Evolutionary conservation across 2,329 filamentous ascomycete species (phyloP).

Genomic region (Microcyclosporella mali): DNA sequence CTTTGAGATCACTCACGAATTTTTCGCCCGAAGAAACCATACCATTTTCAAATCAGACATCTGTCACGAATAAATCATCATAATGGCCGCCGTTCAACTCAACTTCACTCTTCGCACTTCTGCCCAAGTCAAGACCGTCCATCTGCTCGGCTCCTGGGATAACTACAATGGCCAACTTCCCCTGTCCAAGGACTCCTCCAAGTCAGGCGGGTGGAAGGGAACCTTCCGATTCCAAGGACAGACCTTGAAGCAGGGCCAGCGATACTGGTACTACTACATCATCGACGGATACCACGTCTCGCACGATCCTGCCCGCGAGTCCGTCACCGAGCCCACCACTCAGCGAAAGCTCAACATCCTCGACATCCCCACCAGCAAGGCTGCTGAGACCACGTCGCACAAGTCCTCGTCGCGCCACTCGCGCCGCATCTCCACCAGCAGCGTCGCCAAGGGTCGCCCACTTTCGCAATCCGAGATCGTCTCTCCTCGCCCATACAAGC

Average conservation of each 20-base stretch:
- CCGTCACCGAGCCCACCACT: slow-evolving; percentile 90
- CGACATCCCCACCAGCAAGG: slow-evolving; percentile 64
- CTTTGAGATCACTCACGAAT: slow-evolving; percentile 17
- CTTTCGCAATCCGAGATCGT: slow-evolving; percentile 84
- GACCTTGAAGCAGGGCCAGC: slow-evolving; percentile 78
- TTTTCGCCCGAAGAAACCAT: slow-evolving; percentile 15
- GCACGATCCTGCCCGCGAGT: slow-evolving; percentile 86
- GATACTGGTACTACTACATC: slow-evolving; percentile 99
- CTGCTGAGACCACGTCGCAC: slow-evolving; percentile 38
- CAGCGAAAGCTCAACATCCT: slow-evolving; percentile 96
- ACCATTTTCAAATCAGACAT: slow-evolving; percentile 20
- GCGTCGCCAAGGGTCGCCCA: slow-evolving; percentile 72
- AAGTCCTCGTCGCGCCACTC: slow-evolving; percentile 38
- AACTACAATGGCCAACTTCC: slow-evolving; percentile 92
- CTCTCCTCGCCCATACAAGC: slow-evolving; percentile 82
- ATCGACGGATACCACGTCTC: slow-evolving; percentile 98
- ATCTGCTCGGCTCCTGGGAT: slow-evolving; percentile 97
- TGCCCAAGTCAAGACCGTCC: slow-evolving; percentile 92
- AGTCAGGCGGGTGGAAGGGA: slow-evolving; percentile 88
- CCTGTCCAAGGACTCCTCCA: slow-evolving; percentile 76
- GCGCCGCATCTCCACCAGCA: slow-evolving; percentile 44
- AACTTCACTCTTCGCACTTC: slow-evolving; percentile 95
- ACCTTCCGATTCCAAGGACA: slow-evolving; percentile 91
- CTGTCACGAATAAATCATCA: slow-evolving; percentile 17
- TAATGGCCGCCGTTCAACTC: slow-evolving; percentile 84